Conservation (phyloP, 805 yeast species). For the Komagataella ulmi region DNA sequence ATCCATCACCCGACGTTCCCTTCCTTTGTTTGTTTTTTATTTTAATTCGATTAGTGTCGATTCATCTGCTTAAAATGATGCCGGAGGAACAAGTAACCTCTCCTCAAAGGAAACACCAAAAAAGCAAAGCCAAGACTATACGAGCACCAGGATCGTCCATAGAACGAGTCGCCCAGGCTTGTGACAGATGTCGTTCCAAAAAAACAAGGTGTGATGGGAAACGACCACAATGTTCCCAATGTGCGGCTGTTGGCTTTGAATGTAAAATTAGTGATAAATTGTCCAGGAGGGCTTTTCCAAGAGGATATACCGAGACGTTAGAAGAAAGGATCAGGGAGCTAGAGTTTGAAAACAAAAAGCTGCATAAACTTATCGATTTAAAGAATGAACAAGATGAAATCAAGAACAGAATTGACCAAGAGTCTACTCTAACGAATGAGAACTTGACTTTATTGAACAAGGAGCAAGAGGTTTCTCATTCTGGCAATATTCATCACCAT, state of each 20-base stretch:
- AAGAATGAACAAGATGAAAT: conserved; percentile 50
- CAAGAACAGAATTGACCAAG: conserved; percentile 13
- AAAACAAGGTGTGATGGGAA: conserved; percentile 72
- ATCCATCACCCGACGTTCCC: neutral
- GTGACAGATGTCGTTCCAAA: conserved; percentile 79
- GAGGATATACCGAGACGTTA: conserved; percentile 83
- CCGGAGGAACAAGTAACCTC: neutral
- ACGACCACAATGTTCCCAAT: conserved; percentile 65
- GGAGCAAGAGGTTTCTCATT: conserved; percentile 5
- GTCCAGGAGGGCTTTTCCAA: conserved; percentile 77
- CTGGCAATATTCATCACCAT: conserved; percentile 17
- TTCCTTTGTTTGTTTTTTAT: neutral
- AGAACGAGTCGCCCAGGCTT: conserved; percentile 77
- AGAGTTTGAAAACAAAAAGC: conserved; percentile 65
- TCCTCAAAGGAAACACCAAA: neutral
- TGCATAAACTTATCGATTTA: conserved; percentile 48
- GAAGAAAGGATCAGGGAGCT: conserved; percentile 83
- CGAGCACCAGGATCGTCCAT: conserved; percentile 54
- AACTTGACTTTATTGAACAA: conserved; percentile 16
- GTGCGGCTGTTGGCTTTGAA: conserved; percentile 74
- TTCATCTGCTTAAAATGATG: neutral
- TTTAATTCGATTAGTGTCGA: neutral
- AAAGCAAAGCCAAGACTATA: conserved; percentile 33
- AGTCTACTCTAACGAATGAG: conserved; percentile 12
- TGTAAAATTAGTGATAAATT: conserved; percentile 81